These are phyloP conservation scores for Physcomitrium patens DNA, from an alignment of 225 moss, liverwort and hornwort species.

Conservation along the genomic window DNA sequence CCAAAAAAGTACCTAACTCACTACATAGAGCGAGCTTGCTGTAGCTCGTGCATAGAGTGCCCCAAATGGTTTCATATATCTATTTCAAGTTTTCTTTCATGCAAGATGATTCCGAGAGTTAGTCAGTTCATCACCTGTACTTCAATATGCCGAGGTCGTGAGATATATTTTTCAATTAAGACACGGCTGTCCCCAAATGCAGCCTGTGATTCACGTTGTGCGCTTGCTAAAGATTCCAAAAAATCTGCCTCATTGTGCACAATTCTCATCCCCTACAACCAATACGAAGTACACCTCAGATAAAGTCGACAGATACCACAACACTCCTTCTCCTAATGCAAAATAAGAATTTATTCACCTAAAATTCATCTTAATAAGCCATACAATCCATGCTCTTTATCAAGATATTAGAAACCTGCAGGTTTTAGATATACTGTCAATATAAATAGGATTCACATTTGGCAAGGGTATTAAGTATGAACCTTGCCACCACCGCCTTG, in stretches of 20 bases:
- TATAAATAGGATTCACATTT: constrained; percentile 5
- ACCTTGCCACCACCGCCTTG: constrained; percentile 99
- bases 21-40: background rate
- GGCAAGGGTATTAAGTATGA: constrained; percentile 26
- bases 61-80: constrained; percentile 1
- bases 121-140: constrained; percentile 73
- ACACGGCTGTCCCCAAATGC: constrained; percentile 90
- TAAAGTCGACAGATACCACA: background rate
- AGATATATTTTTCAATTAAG: constrained; percentile 89
- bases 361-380: background rate
- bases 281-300: constrained; percentile 18
- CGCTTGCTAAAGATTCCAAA: constrained; percentile 77
- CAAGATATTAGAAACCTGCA: constrained; percentile 10
- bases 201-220: constrained; percentile 93
- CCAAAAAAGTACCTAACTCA: background rate
- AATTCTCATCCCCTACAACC: constrained; percentile 90
- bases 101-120: background rate
- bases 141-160: constrained; percentile 93
- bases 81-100: constrained; percentile 2
- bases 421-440: background rate
- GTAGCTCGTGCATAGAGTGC: background rate
- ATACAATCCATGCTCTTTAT: background rate
- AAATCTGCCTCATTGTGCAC: constrained; percentile 74
- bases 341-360: constrained; percentile 2
- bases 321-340: background rate